Evolutionary conservation across 192 early-diverging fungal genomes (phyloP).

Genomic region (Diversispora epigaea): DNA sequence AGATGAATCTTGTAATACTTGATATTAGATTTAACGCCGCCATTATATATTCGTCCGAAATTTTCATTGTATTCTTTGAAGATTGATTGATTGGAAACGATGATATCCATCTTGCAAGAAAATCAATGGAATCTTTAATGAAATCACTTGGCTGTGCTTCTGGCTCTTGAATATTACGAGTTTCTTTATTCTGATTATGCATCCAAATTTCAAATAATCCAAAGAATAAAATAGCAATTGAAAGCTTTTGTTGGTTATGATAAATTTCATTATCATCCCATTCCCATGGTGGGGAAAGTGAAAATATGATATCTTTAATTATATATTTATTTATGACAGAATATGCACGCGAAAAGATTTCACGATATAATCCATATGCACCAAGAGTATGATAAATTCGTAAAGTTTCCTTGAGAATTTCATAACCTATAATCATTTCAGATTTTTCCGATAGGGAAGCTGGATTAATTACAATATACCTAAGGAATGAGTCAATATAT

Average conservation of each 20-base stretch:
- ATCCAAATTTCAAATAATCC: conserved; percentile 27
- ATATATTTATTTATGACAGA: not conserved
- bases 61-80: not conserved
- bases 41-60: conserved; percentile 14
- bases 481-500: conserved; percentile 44
- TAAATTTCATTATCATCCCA: conserved; percentile 2
- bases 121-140: conserved; percentile 18
- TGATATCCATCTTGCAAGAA: not conserved
- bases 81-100: not conserved
- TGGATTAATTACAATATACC: conserved; percentile 47
- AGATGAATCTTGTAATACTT: conserved; percentile 13
- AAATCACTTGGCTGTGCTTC: conserved; percentile 28
- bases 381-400: conserved; percentile 44
- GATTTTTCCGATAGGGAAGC: conserved; percentile 15
- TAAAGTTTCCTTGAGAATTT: conserved; percentile 44
- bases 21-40: conserved; percentile 18
- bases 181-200: not conserved
- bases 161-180: not conserved
- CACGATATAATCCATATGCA: conserved; percentile 51
- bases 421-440: conserved; percentile 33
- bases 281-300: conserved; percentile 16
- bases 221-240: conserved; percentile 23
- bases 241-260: conserved; percentile 7
- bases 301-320: conserved; percentile 16
- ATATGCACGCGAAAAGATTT: conserved; percentile 23